Conservation (phyloP, 345 rosid species). For the Crucihimalaya himalaica region DNA sequence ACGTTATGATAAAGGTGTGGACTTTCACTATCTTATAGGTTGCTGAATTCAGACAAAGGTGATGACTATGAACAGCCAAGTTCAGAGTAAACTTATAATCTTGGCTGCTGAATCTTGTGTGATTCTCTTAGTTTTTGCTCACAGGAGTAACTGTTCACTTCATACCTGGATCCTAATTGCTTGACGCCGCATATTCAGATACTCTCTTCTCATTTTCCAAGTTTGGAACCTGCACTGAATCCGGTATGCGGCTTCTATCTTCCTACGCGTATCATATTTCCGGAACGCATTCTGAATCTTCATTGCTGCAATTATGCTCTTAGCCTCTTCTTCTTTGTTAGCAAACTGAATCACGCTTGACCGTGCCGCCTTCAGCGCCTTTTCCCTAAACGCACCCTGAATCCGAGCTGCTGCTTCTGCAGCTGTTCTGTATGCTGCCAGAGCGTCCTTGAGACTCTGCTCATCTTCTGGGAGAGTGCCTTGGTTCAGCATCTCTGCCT, state of each 20-base stretch:
- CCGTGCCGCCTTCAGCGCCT: constrained; percentile 55
- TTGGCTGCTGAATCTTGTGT: constrained; percentile 2
- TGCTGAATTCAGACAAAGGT: not conserved
- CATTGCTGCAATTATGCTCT: constrained; percentile 80
- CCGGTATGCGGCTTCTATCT: constrained; percentile 76
- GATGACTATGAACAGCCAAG: not conserved
- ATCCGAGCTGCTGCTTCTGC: constrained; percentile 96
- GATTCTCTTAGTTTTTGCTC: not conserved
- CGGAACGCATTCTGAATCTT: constrained; percentile 95
- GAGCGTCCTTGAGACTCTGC: constrained; percentile 63
- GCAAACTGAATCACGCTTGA: constrained; percentile 49
- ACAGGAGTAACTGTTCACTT: not conserved
- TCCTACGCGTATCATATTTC: constrained; percentile 61
- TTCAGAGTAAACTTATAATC: not conserved
- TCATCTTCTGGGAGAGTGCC: constrained; percentile 62
- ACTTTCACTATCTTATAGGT: not conserved
- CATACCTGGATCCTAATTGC: constrained; percentile 83
- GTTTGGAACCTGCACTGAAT: constrained; percentile 88
- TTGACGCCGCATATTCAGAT: constrained; percentile 72
- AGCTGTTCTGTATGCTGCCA: constrained; percentile 81
- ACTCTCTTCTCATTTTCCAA: constrained; percentile 79
- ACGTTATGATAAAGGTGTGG: not conserved
- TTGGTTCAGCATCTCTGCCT: constrained; percentile 42
- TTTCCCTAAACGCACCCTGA: constrained; percentile 85
- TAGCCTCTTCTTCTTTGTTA: constrained; percentile 70